phyloP scores from a whole-genome alignment of 228 moss, liverwort and hornwort genomes.

The Sphagnum magellanicum region DNA sequence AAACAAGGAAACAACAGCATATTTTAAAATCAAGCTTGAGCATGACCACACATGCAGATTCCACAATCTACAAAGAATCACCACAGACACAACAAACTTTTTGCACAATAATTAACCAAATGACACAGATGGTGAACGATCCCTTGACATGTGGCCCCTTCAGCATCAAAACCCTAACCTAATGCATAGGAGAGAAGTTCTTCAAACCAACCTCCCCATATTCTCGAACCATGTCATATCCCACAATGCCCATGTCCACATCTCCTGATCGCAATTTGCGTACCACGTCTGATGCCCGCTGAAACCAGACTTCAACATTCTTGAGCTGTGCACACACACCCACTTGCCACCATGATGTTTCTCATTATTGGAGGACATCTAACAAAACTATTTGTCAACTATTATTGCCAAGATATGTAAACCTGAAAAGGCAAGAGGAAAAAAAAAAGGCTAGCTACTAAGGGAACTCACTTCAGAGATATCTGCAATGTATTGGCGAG shows the following conservation, averaged over 20 bases:
- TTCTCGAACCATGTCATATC: conserved; percentile 94
- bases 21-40: not conserved
- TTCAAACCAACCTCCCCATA: conserved; percentile 62
- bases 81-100: too few relatives aligned
- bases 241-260: conserved; percentile 95
- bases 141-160: too few relatives aligned
- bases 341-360: not conserved
- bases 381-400: too few relatives aligned
- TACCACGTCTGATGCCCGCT: conserved; percentile 93
- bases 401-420: not conserved
- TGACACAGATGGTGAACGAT: too few relatives aligned
- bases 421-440: not conserved
- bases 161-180: too few relatives aligned
- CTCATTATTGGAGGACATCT: not conserved
- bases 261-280: conserved; percentile 88
- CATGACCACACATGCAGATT: not conserved
- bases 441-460: not conserved
- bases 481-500: conserved; percentile 97
- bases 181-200: too few relatives aligned
- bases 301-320: conserved; percentile 98
- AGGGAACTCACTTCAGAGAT: conserved; percentile 69
- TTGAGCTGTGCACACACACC: conserved; percentile 50
- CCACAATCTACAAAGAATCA: too few relatives aligned
- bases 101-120: too few relatives aligned
- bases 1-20: not conserved